Percentiles rank a stretch among this genome's conserved stretches.
phyloP scores from a whole-genome alignment of 768 basidiomycete genomes.

The Rhodosporidiobolus sp. region DNA sequence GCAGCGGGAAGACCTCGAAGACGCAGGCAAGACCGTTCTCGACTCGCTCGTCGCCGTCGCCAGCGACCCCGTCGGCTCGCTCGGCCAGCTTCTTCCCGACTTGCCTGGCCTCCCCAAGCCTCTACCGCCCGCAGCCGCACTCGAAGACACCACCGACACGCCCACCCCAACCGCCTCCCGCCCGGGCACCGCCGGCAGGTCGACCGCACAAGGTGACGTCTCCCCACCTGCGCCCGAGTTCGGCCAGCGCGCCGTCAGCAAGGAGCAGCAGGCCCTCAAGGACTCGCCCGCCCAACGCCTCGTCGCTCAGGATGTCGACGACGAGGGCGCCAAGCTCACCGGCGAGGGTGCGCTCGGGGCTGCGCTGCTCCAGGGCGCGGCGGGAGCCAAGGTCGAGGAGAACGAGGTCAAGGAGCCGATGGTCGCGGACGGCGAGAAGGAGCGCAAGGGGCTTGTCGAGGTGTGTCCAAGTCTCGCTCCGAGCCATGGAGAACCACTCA shows the following conservation, averaged over 20 bases:
- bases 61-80: no score
- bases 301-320: neutral
- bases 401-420: slow-evolving; percentile 17
- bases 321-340: neutral
- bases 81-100: no score
- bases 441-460: neutral
- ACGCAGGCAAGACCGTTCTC: neutral
- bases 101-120: no score
- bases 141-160: no score
- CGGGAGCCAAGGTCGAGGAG: slow-evolving; percentile 15
- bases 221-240: slow-evolving; percentile 5
- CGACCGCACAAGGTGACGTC: neutral
- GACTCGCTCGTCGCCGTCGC: no score
- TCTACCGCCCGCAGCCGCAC: no score
- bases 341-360: slow-evolving; percentile 18
- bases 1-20: neutral
- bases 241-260: neutral
- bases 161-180: neutral
- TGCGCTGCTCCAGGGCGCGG: slow-evolving; percentile 15
- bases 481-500: fast-evolving
- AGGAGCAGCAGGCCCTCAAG: slow-evolving; percentile 3
- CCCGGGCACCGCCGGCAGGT: neutral
- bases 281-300: slow-evolving; percentile 23
- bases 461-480: neutral
- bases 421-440: neutral